Evolutionary conservation across 208 protist genomes (phyloP).

Genomic region (Trypanosomatidae sp.): DNA sequence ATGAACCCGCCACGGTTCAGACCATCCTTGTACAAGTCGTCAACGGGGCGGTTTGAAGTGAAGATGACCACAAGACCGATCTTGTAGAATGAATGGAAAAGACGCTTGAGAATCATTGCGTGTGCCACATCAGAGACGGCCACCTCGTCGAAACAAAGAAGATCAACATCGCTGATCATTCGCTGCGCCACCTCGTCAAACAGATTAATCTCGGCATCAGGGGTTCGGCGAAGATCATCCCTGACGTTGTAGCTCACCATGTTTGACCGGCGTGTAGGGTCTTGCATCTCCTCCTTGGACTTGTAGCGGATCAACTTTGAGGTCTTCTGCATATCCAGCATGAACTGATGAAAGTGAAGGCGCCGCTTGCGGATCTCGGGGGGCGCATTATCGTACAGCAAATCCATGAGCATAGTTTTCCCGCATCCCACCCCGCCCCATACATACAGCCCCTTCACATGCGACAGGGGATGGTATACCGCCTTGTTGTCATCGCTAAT

Average conservation of each 20-base stretch:
- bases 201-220: conserved; percentile 67
- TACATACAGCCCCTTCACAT: conserved; percentile 93
- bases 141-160: conserved; percentile 96
- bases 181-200: conserved; percentile 88
- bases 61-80: conserved; percentile 92
- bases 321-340: conserved; percentile 94
- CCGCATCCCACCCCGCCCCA: conserved; percentile 96
- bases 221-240: conserved; percentile 55
- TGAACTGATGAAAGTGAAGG: conserved; percentile 97
- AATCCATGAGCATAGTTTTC: conserved; percentile 97
- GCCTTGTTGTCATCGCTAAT: conserved; percentile 35
- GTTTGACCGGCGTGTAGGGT: conserved; percentile 29
- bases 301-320: conserved; percentile 74
- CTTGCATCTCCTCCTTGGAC: conserved; percentile 51
- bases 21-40: conserved; percentile 92
- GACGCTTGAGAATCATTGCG: conserved; percentile 95
- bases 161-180: conserved; percentile 85
- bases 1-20: conserved; percentile 94
- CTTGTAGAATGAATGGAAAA: conserved; percentile 92
- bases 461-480: conserved; percentile 74
- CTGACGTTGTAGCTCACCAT: conserved; percentile 59
- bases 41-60: conserved; percentile 91
- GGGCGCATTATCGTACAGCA: conserved; percentile 91
- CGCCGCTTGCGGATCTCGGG: conserved; percentile 80
- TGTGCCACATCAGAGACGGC: conserved; percentile 94